These are phyloP conservation scores for Periglandula ipomoeae DNA, from an alignment of 2,329 filamentous ascomycete genomes.

Conservation along the genomic window DNA sequence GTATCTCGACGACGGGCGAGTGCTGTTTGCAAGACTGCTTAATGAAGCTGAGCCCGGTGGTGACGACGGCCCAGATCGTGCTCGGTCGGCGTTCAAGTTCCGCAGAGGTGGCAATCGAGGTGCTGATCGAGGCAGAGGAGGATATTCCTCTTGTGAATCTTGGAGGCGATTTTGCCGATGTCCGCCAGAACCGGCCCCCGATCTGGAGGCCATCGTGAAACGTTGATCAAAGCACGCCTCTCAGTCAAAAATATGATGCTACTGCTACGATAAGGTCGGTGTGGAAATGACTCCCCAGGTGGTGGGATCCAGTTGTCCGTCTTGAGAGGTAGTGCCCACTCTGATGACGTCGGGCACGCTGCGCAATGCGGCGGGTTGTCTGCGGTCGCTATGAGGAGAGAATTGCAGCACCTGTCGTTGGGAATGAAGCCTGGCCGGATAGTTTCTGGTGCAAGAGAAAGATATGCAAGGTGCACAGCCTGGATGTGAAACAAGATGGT, in stretches of 20 bases:
- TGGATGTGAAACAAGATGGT: neutral
- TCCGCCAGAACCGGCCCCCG: conserved; percentile 21
- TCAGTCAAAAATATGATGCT: neutral
- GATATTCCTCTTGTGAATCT: conserved; percentile 22
- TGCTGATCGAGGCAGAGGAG: conserved; percentile 18
- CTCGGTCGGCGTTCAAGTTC: conserved; percentile 20
- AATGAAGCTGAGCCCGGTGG: neutral
- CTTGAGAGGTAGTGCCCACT: neutral
- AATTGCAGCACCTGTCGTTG: neutral
- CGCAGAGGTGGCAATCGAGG: conserved; percentile 24
- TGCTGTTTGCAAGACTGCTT: neutral
- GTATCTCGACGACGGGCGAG: conserved; percentile 9
- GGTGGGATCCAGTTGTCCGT: neutral
- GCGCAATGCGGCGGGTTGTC: neutral
- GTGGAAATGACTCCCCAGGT: neutral
- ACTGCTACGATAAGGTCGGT: neutral
- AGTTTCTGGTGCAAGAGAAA: neutral
- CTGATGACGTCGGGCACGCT: neutral
- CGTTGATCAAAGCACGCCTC: neutral
- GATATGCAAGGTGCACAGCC: neutral
- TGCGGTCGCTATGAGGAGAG: neutral
- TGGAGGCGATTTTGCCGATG: conserved; percentile 20
- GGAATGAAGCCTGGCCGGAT: neutral
- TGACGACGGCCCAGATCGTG: conserved; percentile 13
- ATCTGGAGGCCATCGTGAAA: conserved; percentile 23